Conservation (phyloP, 306 rosid species). For the Ormosia semicastrata region DNA sequence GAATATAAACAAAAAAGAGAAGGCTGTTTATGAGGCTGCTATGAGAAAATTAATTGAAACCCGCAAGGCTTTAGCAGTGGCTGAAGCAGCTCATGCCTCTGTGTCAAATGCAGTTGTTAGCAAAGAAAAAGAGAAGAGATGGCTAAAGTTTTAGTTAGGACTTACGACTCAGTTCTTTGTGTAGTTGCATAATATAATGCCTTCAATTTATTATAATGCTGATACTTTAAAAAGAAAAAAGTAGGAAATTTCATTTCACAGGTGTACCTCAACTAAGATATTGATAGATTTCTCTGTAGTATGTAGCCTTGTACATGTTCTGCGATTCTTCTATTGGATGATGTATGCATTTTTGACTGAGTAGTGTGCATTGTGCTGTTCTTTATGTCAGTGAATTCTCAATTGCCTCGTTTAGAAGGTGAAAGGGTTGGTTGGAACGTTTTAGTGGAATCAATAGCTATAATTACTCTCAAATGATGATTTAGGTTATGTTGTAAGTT, state of each 20-base stretch:
- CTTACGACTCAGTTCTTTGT: background rate
- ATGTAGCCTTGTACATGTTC: conserved; percentile 4
- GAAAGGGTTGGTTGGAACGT: background rate
- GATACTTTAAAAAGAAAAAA: background rate
- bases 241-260: background rate
- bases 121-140: conserved; percentile 86
- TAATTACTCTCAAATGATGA: background rate
- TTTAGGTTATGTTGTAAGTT: background rate
- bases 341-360: background rate
- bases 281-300: background rate
- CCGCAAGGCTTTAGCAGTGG: conserved; percentile 71
- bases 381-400: background rate
- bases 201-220: background rate
- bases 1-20: conserved; percentile 70
- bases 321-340: conserved; percentile 7
- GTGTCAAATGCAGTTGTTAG: conserved; percentile 81
- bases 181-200: conserved; percentile 18
- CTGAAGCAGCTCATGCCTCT: conserved; percentile 76
- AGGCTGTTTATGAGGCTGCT: conserved; percentile 82
- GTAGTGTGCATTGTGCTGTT: background rate
- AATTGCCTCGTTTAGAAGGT: background rate
- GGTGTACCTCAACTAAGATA: conserved; percentile 7
- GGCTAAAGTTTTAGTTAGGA: conserved; percentile 80
- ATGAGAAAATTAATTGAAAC: conserved; percentile 72
- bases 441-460: background rate